A percentile compares a stretch with the other conserved stretches of the same genome.
Conservation (phyloP, 352 stramenopile species). For the Phytophthora pistaciae region DNA sequence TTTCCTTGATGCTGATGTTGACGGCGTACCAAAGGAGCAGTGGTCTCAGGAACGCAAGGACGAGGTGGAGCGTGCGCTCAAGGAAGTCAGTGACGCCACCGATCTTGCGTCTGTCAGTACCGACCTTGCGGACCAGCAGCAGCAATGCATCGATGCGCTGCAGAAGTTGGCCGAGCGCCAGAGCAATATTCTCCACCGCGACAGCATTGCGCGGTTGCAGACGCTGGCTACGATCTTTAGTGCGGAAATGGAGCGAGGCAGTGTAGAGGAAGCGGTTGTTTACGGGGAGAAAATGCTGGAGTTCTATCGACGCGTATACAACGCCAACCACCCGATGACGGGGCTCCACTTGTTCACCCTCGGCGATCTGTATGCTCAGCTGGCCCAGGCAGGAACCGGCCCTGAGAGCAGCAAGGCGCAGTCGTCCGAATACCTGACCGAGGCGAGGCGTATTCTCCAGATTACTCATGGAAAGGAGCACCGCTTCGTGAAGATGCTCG, state of each 20-base stretch:
- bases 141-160: slow-evolving; percentile 33
- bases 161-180: slow-evolving; percentile 38
- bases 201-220: slow-evolving; percentile 61
- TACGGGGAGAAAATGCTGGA: slow-evolving; percentile 59
- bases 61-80: slow-evolving; percentile 34
- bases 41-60: slow-evolving; percentile 44
- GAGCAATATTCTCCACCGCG: slow-evolving; percentile 36
- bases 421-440: slow-evolving; percentile 36
- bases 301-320: slow-evolving; percentile 73
- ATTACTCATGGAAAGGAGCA: slow-evolving; percentile 67
- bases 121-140: slow-evolving; percentile 25
- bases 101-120: slow-evolving; percentile 5
- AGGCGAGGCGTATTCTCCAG: slow-evolving; percentile 55
- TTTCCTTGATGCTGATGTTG: slow-evolving; percentile 58
- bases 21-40: slow-evolving; percentile 45
- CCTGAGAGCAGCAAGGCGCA: slow-evolving; percentile 16
- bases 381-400: slow-evolving; percentile 12
- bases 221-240: slow-evolving; percentile 64
- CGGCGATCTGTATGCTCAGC: slow-evolving; percentile 55
- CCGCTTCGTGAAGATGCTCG: slow-evolving; percentile 52
- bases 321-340: slow-evolving; percentile 63
- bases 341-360: slow-evolving; percentile 76
- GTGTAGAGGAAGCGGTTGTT: slow-evolving; percentile 34
- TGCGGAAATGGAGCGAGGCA: slow-evolving; percentile 55
- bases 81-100: slow-evolving; percentile 31